Base-by-base conservation (phyloP, 371 early-diverging fungal species). In the Dinochytrium kinnereticum region DNA sequence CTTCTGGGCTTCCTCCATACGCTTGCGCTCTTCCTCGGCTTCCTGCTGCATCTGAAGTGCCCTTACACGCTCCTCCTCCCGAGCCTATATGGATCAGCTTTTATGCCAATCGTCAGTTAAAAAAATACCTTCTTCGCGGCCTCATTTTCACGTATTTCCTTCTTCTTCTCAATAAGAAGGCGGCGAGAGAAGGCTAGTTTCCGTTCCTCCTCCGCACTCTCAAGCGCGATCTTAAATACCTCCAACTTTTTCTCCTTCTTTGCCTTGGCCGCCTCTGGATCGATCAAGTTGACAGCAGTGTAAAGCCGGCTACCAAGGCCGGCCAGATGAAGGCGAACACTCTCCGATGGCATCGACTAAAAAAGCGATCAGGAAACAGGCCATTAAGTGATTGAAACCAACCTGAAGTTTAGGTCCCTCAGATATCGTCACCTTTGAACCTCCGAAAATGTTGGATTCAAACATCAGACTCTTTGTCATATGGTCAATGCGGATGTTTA, bases 401-500 rank as follows among this genome's bases (percentile, higher is more conserved):
- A 68, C 61, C 65, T 95, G 95, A 38, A 96, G 89, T 81, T 92
- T 90, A 28, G 93, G 92, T 31, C 95, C 94, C 69, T 91, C 93
- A 57, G 93, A 90, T 67, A 91, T 86, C 15, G 91, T 85, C 53
- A 85, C 88, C 66, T 74, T 72, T 50, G 90, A 86, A 38, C 92
- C 84, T 37, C 93, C 90, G 59, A 96, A 87, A 71, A 95, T 91
- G 38, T 89, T 88, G 33, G 94, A 92, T 80, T 95, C 95, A 70
- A 98, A 98, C 55, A 91, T 92, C 71, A 98, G 85, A 68, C 93
- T 90, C 74, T 91, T 91, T n/a, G 94, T 90, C 70, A 90, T 88
- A 84, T 98, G 96, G 84, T 98, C 95, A 70, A 98, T 89, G 69
- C 96, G 94, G 77, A 98, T 95, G 73, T 91, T 90, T 73, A 98